Base-by-base conservation (phyloP, 768 basidiomycete genomes). In the Suillus hirtellus region DNA sequence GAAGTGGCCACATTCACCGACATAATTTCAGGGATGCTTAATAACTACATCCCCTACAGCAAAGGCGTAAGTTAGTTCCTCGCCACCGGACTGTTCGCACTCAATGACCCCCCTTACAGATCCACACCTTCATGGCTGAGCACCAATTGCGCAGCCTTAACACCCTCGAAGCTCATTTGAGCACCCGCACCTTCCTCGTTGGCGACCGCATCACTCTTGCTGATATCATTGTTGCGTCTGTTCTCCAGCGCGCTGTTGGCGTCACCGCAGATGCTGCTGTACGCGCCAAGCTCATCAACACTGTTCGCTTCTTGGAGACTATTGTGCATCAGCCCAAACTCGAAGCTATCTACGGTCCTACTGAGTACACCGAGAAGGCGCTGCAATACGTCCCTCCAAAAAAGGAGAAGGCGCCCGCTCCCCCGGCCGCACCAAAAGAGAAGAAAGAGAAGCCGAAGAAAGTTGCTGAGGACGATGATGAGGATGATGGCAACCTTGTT, bases 141-240 rank as follows among this genome's bases (percentile, higher is more conserved):
- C 82, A 81, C 42, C 82, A 88, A 70, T 66, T 76, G 47, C 82
- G 84, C 53, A 77, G 85, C 21, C 81, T 97, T 58, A 78, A 78
- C 46, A 87, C 86, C 66, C 81, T 99, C 62, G 86, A 99, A 67
- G 75, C 78, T 40, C 84, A 92, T 80, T 87, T 99, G 69, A 73
- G 81, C 56, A 82, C 86, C 63, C 87, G 85, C 72, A 99, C 96
- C 53, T 99, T 88, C 85, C 85, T 99, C 71, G 95, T 95, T 61
- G 89, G 89, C 67, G 93, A 99, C 75, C 92, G 96, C 72, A 90
- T 99, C 82, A 93, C 95, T 65, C 83, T 96, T 54, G 97, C 95
- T 66, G 97, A 99, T 71, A 75, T 99, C 76, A 74, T 76, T 72
- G 69, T 93, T 67, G 92, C 90, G 43, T 75, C 81, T 60, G 67